Percentiles rank a stretch among this genome's conserved stretches.
Conservation (phyloP, 2,329 filamentous ascomycete species). For the Hypoxylon sp. region DNA sequence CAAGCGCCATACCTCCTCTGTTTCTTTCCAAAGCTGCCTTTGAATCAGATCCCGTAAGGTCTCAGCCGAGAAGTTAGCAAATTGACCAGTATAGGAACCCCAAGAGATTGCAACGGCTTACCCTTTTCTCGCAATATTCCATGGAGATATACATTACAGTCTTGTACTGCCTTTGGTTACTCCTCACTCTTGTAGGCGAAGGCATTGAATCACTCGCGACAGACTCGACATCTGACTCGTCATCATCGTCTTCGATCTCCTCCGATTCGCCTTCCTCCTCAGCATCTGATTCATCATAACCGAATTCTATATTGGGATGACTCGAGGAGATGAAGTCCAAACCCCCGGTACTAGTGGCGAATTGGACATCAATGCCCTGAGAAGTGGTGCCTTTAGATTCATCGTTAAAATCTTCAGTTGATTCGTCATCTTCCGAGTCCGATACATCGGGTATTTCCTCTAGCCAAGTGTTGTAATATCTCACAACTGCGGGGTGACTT, state of each 20-base stretch:
- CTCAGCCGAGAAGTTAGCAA: conserved; percentile 55
- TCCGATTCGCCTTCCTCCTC: conserved; percentile 56
- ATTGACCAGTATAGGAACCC: background rate
- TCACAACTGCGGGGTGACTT: conserved; percentile 87
- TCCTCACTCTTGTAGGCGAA: conserved; percentile 49
- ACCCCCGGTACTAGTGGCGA: conserved; percentile 81
- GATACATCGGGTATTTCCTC: conserved; percentile 75
- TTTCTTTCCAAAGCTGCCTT: conserved; percentile 79
- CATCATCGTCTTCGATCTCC: conserved; percentile 61
- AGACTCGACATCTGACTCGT: conserved; percentile 63
- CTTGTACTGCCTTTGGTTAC: conserved; percentile 68
- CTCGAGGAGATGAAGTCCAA: conserved; percentile 95
- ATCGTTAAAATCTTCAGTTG: conserved; percentile 60
- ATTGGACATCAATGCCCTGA: conserved; percentile 65
- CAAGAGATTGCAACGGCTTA: conserved; percentile 58
- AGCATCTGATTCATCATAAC: conserved; percentile 68
- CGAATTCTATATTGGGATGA: conserved; percentile 83
- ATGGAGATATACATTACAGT: conserved; percentile 97
- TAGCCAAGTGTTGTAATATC: conserved; percentile 96
- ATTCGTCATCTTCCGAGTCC: conserved; percentile 71
- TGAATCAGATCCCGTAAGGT: conserved; percentile 91
- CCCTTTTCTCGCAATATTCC: conserved; percentile 96
- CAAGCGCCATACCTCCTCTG: conserved; percentile 87
- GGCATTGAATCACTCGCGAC: conserved; percentile 52
- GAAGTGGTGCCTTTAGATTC: conserved; percentile 61